Conservation (phyloP, 2,329 filamentous ascomycete species). For the Claviceps pusilla region DNA sequence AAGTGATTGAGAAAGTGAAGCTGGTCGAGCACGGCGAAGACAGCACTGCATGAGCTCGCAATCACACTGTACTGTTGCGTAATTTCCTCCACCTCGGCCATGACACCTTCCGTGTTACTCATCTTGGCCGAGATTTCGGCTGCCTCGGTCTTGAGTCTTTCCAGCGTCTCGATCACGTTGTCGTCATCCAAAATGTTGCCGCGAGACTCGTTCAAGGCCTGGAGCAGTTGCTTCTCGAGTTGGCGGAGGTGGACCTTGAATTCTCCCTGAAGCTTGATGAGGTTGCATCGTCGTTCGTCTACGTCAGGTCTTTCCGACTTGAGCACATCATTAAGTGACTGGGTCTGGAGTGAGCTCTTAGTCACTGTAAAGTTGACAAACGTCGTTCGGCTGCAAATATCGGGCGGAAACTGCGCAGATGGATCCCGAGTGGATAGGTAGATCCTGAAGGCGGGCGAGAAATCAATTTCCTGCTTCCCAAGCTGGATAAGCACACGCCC, state of each 20-base stretch:
- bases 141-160: constrained; percentile 94
- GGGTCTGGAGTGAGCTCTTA: constrained; percentile 94
- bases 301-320: constrained; percentile 96
- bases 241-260: constrained; percentile 97
- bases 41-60: constrained; percentile 86
- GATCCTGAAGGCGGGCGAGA: constrained; percentile 89
- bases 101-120: constrained; percentile 89
- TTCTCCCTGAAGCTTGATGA: constrained; percentile 97
- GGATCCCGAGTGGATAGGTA: constrained; percentile 93
- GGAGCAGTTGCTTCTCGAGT: constrained; percentile 82
- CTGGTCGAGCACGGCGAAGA: constrained; percentile 93
- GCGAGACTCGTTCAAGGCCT: constrained; percentile 91
- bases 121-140: constrained; percentile 95
- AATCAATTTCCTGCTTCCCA: constrained; percentile 97
- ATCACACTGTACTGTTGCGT: constrained; percentile 89
- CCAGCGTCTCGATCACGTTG: constrained; percentile 92
- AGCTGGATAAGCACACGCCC: constrained; percentile 96
- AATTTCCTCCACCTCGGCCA: constrained; percentile 93
- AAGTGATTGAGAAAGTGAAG: constrained; percentile 98
- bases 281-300: constrained; percentile 86
- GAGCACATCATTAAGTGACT: constrained; percentile 91
- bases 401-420: constrained; percentile 85
- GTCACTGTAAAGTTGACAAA: constrained; percentile 99
- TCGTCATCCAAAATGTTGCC: constrained; percentile 98
- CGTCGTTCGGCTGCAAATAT: constrained; percentile 94